Evolutionary conservation across 108 stramenopile genomes (phyloP).

Genomic region (Cyclostephanos invisitatus): DNA sequence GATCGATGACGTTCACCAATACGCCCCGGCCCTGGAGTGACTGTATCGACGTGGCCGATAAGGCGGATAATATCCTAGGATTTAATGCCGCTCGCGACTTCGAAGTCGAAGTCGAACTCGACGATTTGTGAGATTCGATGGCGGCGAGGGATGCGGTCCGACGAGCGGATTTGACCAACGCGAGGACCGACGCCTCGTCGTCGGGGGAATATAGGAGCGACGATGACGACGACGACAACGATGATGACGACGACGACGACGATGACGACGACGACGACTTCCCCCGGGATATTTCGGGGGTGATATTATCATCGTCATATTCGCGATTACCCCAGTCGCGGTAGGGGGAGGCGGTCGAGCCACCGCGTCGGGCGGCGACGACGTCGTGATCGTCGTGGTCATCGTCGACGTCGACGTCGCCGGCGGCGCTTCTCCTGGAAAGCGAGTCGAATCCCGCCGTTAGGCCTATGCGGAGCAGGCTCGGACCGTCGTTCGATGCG

Average conservation of each 20-base stretch:
- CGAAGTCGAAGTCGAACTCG: background rate
- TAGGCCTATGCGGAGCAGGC: conserved; percentile 36
- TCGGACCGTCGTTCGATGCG: conserved; percentile 14
- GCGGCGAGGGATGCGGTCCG: conserved; percentile 13
- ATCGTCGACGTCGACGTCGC: background rate
- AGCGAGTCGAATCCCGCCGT: conserved; percentile 34
- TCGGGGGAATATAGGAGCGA: conserved; percentile 9
- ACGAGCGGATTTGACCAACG: conserved; percentile 24
- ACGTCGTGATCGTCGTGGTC: background rate
- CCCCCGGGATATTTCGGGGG: background rate
- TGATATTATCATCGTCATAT: background rate
- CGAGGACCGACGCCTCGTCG: conserved; percentile 17
- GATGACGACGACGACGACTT: conserved; percentile 8
- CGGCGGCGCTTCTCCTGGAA: background rate
- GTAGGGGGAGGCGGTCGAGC: background rate
- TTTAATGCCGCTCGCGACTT: conserved; percentile 3
- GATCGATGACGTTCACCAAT: conserved; percentile 74
- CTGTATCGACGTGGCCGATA: conserved; percentile 15
- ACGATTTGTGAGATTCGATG: background rate
- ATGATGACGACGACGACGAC: conserved; percentile 10
- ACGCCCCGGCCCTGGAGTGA: conserved; percentile 15
- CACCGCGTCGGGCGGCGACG: background rate
- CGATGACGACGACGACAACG: conserved; percentile 7
- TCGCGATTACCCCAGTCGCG: background rate
- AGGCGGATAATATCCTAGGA: conserved; percentile 25